Conservation (phyloP, 805 yeast species). For the Zygosaccharomyces gambellarensis region DNA sequence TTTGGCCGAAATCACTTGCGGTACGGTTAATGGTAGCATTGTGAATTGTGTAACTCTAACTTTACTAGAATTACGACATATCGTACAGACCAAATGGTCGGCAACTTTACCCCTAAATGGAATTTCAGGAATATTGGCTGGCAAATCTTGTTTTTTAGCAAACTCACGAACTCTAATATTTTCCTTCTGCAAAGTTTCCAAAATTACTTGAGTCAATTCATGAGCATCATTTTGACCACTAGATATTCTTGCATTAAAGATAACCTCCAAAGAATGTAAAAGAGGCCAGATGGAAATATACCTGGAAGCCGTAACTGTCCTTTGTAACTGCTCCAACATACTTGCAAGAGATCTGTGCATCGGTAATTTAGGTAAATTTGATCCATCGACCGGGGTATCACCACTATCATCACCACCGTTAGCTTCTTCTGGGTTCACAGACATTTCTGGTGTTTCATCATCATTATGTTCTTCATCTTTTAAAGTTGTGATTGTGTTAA, state of each 20-base stretch:
- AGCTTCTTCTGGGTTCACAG: conserved; percentile 1
- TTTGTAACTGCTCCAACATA: conserved; percentile 54
- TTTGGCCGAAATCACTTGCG: conserved; percentile 45
- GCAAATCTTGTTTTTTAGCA: conserved; percentile 16
- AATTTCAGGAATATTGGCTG: conserved; percentile 47
- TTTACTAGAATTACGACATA: conserved; percentile 59
- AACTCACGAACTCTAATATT: conserved; percentile 40
- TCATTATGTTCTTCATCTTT: conserved; percentile 7
- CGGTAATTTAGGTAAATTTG: conserved; percentile 40
- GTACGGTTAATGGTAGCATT: conserved; percentile 72
- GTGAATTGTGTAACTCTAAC: conserved; percentile 56
- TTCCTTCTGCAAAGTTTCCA: conserved; percentile 75
- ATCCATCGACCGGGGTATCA: not conserved
- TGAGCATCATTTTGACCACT: conserved; percentile 92
- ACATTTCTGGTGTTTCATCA: conserved; percentile 11
- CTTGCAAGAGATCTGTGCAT: conserved; percentile 55
- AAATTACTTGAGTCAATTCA: conserved; percentile 74
- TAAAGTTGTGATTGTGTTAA: conserved; percentile 12
- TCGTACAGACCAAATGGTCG: conserved; percentile 64
- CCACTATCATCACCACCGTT: not conserved
- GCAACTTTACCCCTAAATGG: conserved; percentile 69
- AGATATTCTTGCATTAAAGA: conserved; percentile 69
- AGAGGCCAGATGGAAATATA: conserved; percentile 75
- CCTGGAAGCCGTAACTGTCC: conserved; percentile 48
- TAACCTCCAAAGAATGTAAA: conserved; percentile 63